Evolutionary conservation across 177 flowering plant genomes (phyloP), one percentile per base, ranked within the genome.

Genomic region (Vitis hybrid): DNA sequence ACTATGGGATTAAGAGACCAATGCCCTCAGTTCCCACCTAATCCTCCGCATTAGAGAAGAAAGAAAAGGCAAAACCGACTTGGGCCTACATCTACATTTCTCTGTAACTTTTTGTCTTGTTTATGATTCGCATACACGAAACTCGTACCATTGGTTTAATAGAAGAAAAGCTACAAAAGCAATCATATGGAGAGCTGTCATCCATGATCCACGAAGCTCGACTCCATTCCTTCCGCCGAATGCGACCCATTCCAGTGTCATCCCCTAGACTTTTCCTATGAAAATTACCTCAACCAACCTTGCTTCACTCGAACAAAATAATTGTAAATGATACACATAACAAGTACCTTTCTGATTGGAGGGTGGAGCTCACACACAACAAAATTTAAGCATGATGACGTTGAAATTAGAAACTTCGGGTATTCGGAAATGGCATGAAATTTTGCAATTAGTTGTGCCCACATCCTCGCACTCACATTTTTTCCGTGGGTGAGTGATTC

Each of bases 121-220:
- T n/a, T n/a, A 56, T 56, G 0, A 56, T n/a, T 56, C 21, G 11
- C 3, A 7, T 56, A n/a, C 21, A 24, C 11, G 60, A 57, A 18
- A 57, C 60, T 57, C 19, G 27, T 18, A 57, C 21, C 18, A 21
- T 57, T 57, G 46, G 30, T 18, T 57, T 6, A 18, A 57, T 18
- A 46, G 32, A 7, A 49, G 52, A 52, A 12, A 19, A 24, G 52
- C 21, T 46, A 21, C 57, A 54, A 52, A 65, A 54, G 59, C 49
- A 54, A 65, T 52, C 59, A 65, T 15, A 65, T 14, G 18, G 49
- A 10, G 59, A 65, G 68, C 68, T 65, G 68, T 52, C 68, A 52
- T 65, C 68, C 68, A 52, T 12, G 11, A 57, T 17, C 21, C 60
- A 17, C 1, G 8, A 21, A 11, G 21, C 21, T 21, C 9, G 6